These are phyloP conservation scores for Barbarea vulgaris DNA, from an alignment of 345 rosid genomes.

Conservation along the genomic window DNA sequence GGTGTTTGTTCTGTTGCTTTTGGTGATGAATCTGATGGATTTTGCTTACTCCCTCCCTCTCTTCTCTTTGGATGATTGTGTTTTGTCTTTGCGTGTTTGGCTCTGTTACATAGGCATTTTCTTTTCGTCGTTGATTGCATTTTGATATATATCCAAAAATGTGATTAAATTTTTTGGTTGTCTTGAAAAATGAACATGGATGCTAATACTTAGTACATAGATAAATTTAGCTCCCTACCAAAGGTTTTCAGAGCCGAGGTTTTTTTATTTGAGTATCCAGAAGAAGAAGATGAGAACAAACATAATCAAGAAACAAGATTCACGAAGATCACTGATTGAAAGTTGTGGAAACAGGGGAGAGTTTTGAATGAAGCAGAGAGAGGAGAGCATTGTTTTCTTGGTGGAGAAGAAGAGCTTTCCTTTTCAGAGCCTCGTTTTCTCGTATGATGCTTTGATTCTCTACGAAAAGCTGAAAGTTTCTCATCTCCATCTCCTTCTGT, in stretches of 20 bases:
- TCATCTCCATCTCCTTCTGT: constrained; percentile 50
- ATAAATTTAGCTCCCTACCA: not conserved
- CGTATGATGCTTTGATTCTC: constrained; percentile 64
- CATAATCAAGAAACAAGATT: not conserved
- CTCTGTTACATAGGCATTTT: not conserved
- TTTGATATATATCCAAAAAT: not conserved
- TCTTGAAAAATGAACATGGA: not conserved
- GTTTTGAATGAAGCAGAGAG: constrained; percentile 50
- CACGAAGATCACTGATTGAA: not conserved
- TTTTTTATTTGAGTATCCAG: constrained; percentile 4
- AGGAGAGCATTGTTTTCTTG: constrained; percentile 67
- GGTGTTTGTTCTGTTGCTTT: constrained; percentile 1
- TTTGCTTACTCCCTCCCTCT: not conserved
- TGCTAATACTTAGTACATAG: not conserved
- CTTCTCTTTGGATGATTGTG: not conserved
- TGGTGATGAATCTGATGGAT: constrained; percentile 15
- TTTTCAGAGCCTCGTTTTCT: constrained; percentile 68
- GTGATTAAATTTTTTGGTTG: not conserved
- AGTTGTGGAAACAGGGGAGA: constrained; percentile 20
- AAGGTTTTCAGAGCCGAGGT: not conserved
- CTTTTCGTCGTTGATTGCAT: not conserved
- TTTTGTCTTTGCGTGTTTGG: constrained; percentile 26
- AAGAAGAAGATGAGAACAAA: not conserved
- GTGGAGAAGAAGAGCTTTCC: constrained; percentile 61
- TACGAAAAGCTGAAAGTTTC: constrained; percentile 61